These are phyloP conservation scores for Prasinococcaceae sp. DNA, from an alignment of 139 green algal species.

Conservation along the genomic window DNA sequence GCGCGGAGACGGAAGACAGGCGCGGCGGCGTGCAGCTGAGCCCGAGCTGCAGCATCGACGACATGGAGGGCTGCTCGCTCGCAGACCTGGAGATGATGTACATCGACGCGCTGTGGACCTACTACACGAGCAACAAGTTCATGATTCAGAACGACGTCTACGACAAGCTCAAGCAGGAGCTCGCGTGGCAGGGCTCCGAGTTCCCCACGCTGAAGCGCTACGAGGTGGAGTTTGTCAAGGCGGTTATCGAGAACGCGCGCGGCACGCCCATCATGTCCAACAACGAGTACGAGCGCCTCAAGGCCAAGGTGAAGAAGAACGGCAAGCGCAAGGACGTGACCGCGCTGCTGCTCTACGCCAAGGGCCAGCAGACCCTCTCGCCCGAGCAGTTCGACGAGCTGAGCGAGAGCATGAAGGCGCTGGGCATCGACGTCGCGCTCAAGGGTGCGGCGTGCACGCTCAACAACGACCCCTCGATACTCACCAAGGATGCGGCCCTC, in stretches of 20 bases:
- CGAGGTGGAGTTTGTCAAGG: constrained; percentile 20
- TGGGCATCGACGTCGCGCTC: constrained; percentile 16
- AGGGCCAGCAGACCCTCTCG: constrained; percentile 16
- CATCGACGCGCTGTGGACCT: constrained; percentile 22
- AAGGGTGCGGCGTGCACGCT: constrained; percentile 15
- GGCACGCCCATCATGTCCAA: constrained; percentile 10
- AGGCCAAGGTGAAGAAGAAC: constrained; percentile 6
- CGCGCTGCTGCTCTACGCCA: constrained; percentile 19
- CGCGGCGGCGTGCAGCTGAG: too few relatives aligned
- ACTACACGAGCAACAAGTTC: constrained; percentile 14
- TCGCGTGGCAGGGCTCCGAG: constrained; percentile 18
- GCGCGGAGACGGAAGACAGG: background rate
- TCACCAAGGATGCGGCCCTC: constrained; percentile 2
- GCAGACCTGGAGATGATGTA: constrained; percentile 25
- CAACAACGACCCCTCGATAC: background rate
- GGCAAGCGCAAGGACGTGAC: constrained; percentile 18
- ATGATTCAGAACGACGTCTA: constrained; percentile 5
- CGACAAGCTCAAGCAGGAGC: constrained; percentile 15
- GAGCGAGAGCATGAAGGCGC: constrained; percentile 13
- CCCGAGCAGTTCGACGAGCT: constrained; percentile 8
- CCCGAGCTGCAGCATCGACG: constrained; percentile 13
- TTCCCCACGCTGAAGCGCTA: constrained; percentile 16
- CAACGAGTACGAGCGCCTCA: constrained; percentile 21
- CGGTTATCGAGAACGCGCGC: constrained; percentile 10
- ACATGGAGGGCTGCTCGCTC: constrained; percentile 12